phyloP scores from a whole-genome alignment of 331 rosid species.

The Saraca asoca region DNA sequence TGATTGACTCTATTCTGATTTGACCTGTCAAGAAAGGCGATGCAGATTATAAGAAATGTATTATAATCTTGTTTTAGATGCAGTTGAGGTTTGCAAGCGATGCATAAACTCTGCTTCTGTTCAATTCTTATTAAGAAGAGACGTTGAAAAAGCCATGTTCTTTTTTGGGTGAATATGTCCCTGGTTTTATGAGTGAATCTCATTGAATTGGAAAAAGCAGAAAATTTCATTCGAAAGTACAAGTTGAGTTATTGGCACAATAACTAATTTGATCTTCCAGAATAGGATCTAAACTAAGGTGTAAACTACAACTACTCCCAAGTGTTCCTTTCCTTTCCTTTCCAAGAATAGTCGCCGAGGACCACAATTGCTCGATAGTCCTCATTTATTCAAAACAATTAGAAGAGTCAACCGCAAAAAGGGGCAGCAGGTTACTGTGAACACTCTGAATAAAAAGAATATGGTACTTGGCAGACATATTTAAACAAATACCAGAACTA shows the following conservation, averaged over 20 bases:
- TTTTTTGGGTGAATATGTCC: not conserved
- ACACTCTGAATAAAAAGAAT: constrained; percentile 24
- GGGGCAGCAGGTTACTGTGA: not conserved
- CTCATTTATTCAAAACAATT: constrained; percentile 37
- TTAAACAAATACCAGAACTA: constrained; percentile 30
- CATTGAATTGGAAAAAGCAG: too few relatives aligned
- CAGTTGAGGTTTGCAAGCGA: constrained; percentile 22
- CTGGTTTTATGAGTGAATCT: not conserved
- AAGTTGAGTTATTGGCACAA: not conserved
- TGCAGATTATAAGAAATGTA: too few relatives aligned
- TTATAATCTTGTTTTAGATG: not conserved
- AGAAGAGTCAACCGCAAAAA: constrained; percentile 5
- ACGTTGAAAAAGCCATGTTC: not conserved
- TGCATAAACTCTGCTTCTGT: not conserved
- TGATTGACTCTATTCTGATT: constrained; percentile 25
- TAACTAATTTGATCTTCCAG: constrained; percentile 12
- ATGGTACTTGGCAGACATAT: not conserved
- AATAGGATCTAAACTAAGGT: constrained; percentile 5
- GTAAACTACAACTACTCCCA: too few relatives aligned
- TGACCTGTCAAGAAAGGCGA: constrained; percentile 39
- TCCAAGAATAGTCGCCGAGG: constrained; percentile 23
- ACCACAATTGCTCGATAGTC: constrained; percentile 16
- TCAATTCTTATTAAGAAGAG: not conserved
- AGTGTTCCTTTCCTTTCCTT: constrained; percentile 30
- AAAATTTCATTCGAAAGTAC: too few relatives aligned